Base-by-base conservation (phyloP, 2,329 filamentous ascomycete genomes). In the Exophiala sp. region DNA sequence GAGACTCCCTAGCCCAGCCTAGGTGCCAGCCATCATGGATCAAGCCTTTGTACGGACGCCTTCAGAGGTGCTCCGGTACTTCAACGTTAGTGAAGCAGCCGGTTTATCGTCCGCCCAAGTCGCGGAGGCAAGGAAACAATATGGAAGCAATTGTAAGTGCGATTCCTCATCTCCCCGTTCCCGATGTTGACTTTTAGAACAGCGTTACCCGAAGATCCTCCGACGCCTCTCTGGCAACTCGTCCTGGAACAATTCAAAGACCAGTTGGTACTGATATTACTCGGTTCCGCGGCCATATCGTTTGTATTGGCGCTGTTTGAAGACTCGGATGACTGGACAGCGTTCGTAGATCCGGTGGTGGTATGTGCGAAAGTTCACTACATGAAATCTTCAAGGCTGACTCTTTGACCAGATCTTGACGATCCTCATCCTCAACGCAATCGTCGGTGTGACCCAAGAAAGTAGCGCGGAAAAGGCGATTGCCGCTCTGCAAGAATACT, bases 181-280 rank as follows among this genome's bases (percentile, higher is more conserved):
- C 27, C 11, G 10, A n/a, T n/a, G 35, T 42, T 63, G 56, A 64
- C 52, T 5, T 49, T 38, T 57, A 50, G n/a, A 48, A 43, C 56
- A 87, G 83, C 83, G 49, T 76, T 88, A 48, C 79, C 81, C 39
- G 93, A 98, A 73, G 93, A 98, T 59, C 93, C 93, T 46, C 89
- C 93, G 2, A 98, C 93, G 24, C 93, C 93, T 32, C 68, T 98
- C 41, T 98, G 91, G 93, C 81, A 97, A 71, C 83, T 98, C 57
- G 88, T 98, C 48, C 79, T 98, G 52, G 93, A 98, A 72, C 93
- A 98, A 69, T 98, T 98, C 79, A 96, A 98, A 72, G 93, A 98
- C 67, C 93, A 98, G 70, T 81, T 98, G 41, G 93, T 98, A 60
- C 80, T 98, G 46, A 98, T 98, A 62, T 78, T 98, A 18, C 80